Evolutionary conservation across 306 rosid species (phyloP).

Genomic region (Cercis canadensis): DNA sequence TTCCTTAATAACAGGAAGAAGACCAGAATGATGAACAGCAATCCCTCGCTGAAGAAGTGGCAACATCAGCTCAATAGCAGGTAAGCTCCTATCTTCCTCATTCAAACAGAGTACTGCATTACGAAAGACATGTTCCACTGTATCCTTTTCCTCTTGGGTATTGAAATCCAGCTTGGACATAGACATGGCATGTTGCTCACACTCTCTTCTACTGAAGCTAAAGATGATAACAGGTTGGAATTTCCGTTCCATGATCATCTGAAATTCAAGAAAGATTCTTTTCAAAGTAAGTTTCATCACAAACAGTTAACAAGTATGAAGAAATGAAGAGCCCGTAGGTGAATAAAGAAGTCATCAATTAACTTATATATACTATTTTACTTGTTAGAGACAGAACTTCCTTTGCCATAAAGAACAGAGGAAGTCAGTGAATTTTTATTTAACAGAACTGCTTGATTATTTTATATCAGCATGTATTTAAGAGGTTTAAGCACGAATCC

Average conservation of each 20-base stretch:
- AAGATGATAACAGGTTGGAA: conserved; percentile 96
- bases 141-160: conserved; percentile 81
- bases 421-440: background rate
- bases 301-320: background rate
- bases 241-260: conserved; percentile 96
- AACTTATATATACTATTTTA: background rate
- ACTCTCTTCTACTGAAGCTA: conserved; percentile 97
- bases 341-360: too few species aligned
- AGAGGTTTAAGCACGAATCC: background rate
- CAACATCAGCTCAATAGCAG: conserved; percentile 91
- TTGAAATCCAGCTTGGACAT: conserved; percentile 98
- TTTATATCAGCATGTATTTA: background rate
- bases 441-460: background rate
- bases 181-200: conserved; percentile 95
- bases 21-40: conserved; percentile 99
- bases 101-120: conserved; percentile 88
- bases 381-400: conserved; percentile 1
- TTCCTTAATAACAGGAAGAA: conserved; percentile 97
- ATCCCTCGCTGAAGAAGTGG: conserved; percentile 97
- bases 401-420: background rate
- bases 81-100: conserved; percentile 92
- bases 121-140: conserved; percentile 76
- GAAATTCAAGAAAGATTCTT: conserved; percentile 36
- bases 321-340: background rate
- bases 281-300: conserved; percentile 25